Evolutionary conservation across 371 early-diverging fungal species (phyloP).

Genomic region (Rhizopus stolonifer): DNA sequence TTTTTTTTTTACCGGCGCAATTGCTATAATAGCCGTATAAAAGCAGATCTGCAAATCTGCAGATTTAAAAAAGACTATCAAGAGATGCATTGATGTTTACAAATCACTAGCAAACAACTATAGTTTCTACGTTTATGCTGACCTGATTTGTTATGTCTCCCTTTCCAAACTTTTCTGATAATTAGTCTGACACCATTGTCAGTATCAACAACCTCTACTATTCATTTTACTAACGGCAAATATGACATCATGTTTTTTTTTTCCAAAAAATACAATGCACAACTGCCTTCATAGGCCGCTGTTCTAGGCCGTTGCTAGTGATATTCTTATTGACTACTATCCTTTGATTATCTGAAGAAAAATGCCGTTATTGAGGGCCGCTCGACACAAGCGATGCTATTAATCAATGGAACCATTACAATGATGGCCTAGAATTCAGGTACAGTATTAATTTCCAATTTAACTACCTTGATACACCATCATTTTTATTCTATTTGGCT

Average conservation of each 20-base stretch:
- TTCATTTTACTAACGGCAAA: slow-evolving; percentile 67
- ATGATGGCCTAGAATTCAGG: neutral
- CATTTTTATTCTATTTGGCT: too few relatives aligned
- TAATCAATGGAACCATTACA: neutral
- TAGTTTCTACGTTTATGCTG: slow-evolving; percentile 38
- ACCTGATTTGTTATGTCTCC: slow-evolving; percentile 41
- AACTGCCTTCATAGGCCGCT: slow-evolving; percentile 40
- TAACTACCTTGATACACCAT: too few relatives aligned
- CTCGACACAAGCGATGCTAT: slow-evolving; percentile 25
- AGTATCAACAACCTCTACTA: slow-evolving; percentile 70
- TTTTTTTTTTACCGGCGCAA: slow-evolving; percentile 55
- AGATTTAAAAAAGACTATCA: slow-evolving; percentile 54
- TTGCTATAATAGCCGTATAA: slow-evolving; percentile 53
- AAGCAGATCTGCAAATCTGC: slow-evolving; percentile 72
- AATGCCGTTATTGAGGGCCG: slow-evolving; percentile 29
- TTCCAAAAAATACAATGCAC: neutral
- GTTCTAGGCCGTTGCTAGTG: slow-evolving; percentile 22
- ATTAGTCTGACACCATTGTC: slow-evolving; percentile 58
- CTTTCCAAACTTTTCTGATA: slow-evolving; percentile 38
- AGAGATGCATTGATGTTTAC: slow-evolving; percentile 34
- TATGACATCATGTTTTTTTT: neutral
- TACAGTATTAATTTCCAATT: too few relatives aligned
- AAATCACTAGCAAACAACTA: slow-evolving; percentile 42
- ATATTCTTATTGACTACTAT: slow-evolving; percentile 14
- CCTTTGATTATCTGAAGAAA: slow-evolving; percentile 31